phyloP scores from a whole-genome alignment of 2,329 filamentous ascomycete genomes.

The Apiospora aurea region DNA sequence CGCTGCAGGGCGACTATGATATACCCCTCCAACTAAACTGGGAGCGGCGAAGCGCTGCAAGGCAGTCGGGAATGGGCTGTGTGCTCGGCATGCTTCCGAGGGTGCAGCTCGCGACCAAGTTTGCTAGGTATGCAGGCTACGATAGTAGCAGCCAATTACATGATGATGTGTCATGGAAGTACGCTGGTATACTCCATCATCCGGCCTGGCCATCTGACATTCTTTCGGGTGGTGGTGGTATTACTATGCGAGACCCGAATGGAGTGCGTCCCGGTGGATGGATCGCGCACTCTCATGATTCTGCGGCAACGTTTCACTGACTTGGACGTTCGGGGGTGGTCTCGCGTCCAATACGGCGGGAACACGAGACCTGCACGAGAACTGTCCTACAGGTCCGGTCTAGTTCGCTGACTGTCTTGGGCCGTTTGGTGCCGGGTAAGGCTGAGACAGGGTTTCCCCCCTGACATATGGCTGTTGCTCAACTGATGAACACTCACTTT shows the following conservation, averaged over 20 bases:
- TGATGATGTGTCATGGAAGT: neutral
- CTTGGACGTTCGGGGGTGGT: neutral
- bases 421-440: conserved; percentile 7
- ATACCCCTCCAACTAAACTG: neutral
- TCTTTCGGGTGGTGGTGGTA: no score
- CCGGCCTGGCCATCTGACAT: neutral
- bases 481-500: neutral
- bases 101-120: no score
- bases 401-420: neutral
- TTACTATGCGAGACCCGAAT: neutral
- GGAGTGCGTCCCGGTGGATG: neutral
- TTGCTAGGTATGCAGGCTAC: neutral
- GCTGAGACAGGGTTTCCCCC: conserved; percentile 2
- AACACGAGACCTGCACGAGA: conserved; percentile 14
- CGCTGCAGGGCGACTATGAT: neutral
- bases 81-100: neutral
- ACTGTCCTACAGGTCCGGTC: neutral
- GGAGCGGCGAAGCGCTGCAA: neutral
- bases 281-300: neutral
- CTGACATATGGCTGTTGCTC: neutral
- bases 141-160: neutral
- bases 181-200: neutral
- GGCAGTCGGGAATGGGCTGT: neutral
- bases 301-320: conserved; percentile 12
- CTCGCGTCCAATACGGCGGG: neutral